Percentiles rank a stretch among this genome's conserved stretches.
phyloP scores from a whole-genome alignment of 2,329 filamentous ascomycete genomes.

The Botrytis squamosa region DNA sequence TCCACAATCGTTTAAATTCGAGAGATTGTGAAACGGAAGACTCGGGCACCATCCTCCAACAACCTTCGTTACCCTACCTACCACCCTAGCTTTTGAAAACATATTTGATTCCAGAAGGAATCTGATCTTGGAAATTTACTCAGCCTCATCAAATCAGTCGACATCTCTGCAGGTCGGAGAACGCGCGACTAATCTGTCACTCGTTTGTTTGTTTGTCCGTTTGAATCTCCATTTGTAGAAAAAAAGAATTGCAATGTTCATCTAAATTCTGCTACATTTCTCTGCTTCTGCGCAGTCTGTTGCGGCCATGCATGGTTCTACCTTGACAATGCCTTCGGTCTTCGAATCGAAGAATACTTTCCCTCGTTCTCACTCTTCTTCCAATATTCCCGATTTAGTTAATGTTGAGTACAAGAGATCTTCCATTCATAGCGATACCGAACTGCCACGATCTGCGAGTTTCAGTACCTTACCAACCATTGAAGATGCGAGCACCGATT shows the following conservation, averaged over 20 bases:
- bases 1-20: constrained; percentile 15
- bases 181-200: constrained; percentile 8
- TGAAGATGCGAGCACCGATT: constrained; percentile 26
- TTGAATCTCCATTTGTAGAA: neutral
- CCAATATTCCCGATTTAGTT: constrained; percentile 36
- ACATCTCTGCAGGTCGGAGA: constrained; percentile 20
- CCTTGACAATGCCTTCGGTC: constrained; percentile 36
- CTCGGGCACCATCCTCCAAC: neutral
- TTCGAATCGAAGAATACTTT: constrained; percentile 34
- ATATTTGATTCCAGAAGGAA: constrained; percentile 1
- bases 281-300: constrained; percentile 26
- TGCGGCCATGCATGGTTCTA: constrained; percentile 36
- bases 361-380: constrained; percentile 39
- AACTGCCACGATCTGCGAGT: constrained; percentile 55
- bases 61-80: neutral
- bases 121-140: neutral
- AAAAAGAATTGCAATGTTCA: constrained; percentile 16
- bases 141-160: constrained; percentile 17
- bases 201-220: constrained; percentile 8
- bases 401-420: constrained; percentile 33
- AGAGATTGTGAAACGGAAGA: constrained; percentile 19
- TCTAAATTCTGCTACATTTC: constrained; percentile 15
- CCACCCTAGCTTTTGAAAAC: constrained; percentile 1
- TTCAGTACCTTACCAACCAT: constrained; percentile 53
- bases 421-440: constrained; percentile 27